Evolutionary conservation across 768 basidiomycete genomes (phyloP).

Genomic region (Suillus lakei): DNA sequence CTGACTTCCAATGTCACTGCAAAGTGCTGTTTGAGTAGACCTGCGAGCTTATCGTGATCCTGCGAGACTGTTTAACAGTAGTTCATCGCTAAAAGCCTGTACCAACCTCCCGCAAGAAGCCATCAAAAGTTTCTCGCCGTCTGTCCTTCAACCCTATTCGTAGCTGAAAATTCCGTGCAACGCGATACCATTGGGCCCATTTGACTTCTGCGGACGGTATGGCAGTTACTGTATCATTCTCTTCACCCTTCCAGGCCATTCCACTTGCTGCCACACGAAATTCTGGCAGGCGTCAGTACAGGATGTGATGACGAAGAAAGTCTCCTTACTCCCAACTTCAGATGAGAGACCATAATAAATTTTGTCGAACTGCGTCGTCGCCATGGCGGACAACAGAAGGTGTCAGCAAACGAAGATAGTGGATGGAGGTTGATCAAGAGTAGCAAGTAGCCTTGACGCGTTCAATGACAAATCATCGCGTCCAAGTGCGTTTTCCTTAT

Average conservation of each 20-base stretch:
- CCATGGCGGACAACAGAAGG: conserved; percentile 33
- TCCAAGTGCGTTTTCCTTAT: conserved; percentile 11
- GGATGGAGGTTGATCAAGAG: conserved; percentile 14
- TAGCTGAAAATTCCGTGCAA: conserved; percentile 91
- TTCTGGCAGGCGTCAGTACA: conserved; percentile 48
- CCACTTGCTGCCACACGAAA: conserved; percentile 89
- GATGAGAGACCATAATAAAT: conserved; percentile 77
- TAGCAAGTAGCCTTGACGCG: conserved; percentile 41
- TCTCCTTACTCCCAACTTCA: conserved; percentile 80
- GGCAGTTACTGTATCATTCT: conserved; percentile 63
- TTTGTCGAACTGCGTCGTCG: conserved; percentile 84
- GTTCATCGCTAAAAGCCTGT: background rate
- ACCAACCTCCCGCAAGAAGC: conserved; percentile 85
- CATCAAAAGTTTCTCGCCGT: conserved; percentile 86
- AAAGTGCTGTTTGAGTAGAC: conserved; percentile 87
- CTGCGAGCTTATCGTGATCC: conserved; percentile 90
- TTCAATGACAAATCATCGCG: conserved; percentile 31
- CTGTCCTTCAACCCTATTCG: conserved; percentile 81
- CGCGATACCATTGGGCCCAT: conserved; percentile 90
- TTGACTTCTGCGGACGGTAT: conserved; percentile 78
- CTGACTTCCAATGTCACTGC: conserved; percentile 81
- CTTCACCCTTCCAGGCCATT: conserved; percentile 92
- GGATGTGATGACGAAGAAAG: background rate
- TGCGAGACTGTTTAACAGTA: conserved; percentile 34
- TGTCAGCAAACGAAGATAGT: conserved; percentile 14